A percentile compares a stretch with the other conserved stretches of the same genome.
These are phyloP conservation scores for Begonia masoniana DNA, from an alignment of 306 rosid species.

Conservation along the genomic window DNA sequence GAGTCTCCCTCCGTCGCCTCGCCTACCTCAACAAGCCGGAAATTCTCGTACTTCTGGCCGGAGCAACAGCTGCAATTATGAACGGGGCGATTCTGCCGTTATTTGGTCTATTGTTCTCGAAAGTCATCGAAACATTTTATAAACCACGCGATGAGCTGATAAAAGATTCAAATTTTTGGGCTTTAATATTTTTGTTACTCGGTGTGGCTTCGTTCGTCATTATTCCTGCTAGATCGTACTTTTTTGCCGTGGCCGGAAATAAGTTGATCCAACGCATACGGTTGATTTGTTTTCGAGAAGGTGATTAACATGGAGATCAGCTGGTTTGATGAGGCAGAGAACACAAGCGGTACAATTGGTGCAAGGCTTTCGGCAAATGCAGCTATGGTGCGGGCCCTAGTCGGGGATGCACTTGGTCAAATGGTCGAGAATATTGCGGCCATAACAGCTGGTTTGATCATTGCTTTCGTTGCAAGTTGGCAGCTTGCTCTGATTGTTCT, in stretches of 20 bases:
- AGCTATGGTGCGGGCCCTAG: constrained; percentile 39
- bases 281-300: constrained; percentile 51
- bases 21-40: constrained; percentile 73
- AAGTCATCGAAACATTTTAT: constrained; percentile 36
- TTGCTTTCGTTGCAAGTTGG: constrained; percentile 62
- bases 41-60: constrained; percentile 41
- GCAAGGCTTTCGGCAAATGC: constrained; percentile 69
- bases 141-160: constrained; percentile 44
- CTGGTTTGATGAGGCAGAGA: constrained; percentile 61
- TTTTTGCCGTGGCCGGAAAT: constrained; percentile 56
- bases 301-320: constrained; percentile 61
- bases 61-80: constrained; percentile 39
- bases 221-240: constrained; percentile 35
- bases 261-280: constrained; percentile 47
- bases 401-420: constrained; percentile 62
- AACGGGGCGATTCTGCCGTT: constrained; percentile 37
- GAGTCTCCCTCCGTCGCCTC: constrained; percentile 36
- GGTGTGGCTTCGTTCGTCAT: constrained; percentile 25
- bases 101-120: constrained; percentile 33
- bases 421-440: constrained; percentile 41
- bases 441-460: constrained; percentile 36
- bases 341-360: constrained; percentile 67
- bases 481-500: constrained; percentile 50
- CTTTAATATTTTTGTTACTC: constrained; percentile 32
- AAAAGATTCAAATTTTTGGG: constrained; percentile 57